phyloP scores from a whole-genome alignment of 2,329 filamentous ascomycete genomes.

The Diaporthe citrichinensis region DNA sequence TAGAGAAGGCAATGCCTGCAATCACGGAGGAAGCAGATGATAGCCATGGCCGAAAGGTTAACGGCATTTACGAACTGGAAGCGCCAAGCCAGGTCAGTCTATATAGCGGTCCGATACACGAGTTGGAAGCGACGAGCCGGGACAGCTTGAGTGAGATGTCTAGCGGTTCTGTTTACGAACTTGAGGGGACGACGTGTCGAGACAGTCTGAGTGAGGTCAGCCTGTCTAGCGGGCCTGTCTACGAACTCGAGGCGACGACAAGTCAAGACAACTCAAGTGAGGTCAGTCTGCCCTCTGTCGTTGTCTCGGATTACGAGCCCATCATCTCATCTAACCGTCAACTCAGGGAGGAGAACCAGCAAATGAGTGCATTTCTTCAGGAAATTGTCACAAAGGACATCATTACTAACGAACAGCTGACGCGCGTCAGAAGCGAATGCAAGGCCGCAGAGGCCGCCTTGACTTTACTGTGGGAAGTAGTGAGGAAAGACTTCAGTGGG shows the following conservation, averaged over 20 bases:
- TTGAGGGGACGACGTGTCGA: neutral
- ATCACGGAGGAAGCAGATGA: neutral
- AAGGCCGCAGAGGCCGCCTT: neutral
- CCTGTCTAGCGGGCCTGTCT: neutral
- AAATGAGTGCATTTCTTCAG: constrained; percentile 14
- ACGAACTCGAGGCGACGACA: constrained; percentile 12
- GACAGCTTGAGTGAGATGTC: neutral
- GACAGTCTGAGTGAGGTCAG: neutral
- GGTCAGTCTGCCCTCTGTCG: constrained; percentile 8
- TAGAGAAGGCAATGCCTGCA: neutral
- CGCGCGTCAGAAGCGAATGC: neutral
- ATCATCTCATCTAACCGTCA: neutral
- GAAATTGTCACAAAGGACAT: constrained; percentile 16
- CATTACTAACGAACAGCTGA: constrained; percentile 15
- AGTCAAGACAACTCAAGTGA: neutral
- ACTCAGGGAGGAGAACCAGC: neutral
- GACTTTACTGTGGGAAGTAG: constrained; percentile 24
- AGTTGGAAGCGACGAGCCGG: neutral
- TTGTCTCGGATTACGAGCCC: neutral
- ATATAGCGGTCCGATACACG: neutral
- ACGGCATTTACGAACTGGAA: neutral
- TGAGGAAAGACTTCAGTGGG: neutral
- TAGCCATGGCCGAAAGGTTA: neutral
- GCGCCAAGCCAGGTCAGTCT: neutral
- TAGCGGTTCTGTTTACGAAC: neutral